Evolutionary conservation across 2,329 filamentous ascomycete species (phyloP), one percentile per base, ranked within the genome.

Genomic region (Didymella keratinophila): DNA sequence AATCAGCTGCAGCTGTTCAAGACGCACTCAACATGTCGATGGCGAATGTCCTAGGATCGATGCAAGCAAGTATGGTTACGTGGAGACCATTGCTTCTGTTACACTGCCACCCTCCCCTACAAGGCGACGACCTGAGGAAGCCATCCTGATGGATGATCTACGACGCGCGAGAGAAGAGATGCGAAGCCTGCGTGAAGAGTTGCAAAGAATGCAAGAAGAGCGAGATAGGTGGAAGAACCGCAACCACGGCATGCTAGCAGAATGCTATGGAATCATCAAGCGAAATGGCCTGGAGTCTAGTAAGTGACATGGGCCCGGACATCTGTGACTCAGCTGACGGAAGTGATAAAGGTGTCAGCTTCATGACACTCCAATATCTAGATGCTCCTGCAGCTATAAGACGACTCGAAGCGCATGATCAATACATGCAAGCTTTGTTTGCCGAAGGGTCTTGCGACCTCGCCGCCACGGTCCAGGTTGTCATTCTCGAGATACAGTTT

Each of bases 181-280:
- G 53, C 39, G 41, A 44, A 27, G 23, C 11, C 32, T 56, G 18
- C 46, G 53, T 7, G 46, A 56, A 9, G 53, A 56, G 32, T n/a
- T 56, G 14, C 21, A 34, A 27, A 51, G 11, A 14, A 34, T 37
- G 18, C 32, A 32, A 45, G 46, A 32, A 2, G 53, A 56, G 21
- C 25, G 53, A 41, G 53, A 51, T 14, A 51, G 18, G 20, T 56
- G 30, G 53, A 56, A 30, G 25, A 45, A 45, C 10, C 53, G 46
- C 4, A 56, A 56, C 37, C 41, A 51, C 10, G 34, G 6, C 20
- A 49, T 51, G n/a, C 53, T 46, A 14, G 21, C 30, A 16, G 46
- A 51, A 34, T 56, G 53, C 37, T 56, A 51, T 9, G 23, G 34
- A 10, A 27, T 56, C 20, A 45, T 56, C 41, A 56, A 56, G 46